phyloP scores from a whole-genome alignment of 169 alveolate genomes.

The Plasmodium ovale region DNA sequence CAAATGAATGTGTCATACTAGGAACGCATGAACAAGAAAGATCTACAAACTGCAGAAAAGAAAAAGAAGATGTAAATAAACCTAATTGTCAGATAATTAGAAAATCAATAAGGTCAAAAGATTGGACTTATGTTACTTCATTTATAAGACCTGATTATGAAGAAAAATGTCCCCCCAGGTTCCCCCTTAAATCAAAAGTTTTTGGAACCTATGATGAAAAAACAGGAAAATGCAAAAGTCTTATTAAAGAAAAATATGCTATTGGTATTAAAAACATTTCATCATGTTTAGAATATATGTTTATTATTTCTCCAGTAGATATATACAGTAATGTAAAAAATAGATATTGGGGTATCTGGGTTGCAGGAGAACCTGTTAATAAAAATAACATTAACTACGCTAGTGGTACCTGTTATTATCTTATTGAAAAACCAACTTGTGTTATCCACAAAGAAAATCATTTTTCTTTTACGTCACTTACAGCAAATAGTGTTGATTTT shows the following conservation, averaged over 20 bases:
- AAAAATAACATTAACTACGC: not conserved
- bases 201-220: conserved; percentile 61
- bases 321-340: not conserved
- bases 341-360: conserved; percentile 58
- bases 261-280: not conserved
- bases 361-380: conserved; percentile 22
- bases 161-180: conserved; percentile 73
- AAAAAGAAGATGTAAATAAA: conserved; percentile 5
- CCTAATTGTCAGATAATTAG: conserved; percentile 57
- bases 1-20: conserved; percentile 72
- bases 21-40: conserved; percentile 75
- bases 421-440: conserved; percentile 56
- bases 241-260: not conserved
- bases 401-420: conserved; percentile 46
- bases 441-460: conserved; percentile 52
- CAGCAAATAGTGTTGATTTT: conserved; percentile 63
- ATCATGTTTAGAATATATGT: conserved; percentile 56
- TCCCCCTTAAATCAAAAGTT: conserved; percentile 39
- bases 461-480: conserved; percentile 68
- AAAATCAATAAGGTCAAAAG: conserved; percentile 24
- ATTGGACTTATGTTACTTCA: conserved; percentile 71
- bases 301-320: not conserved
- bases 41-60: conserved; percentile 6
- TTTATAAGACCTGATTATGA: conserved; percentile 76
- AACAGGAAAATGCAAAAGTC: conserved; percentile 72